Evolutionary conservation across 2,329 filamentous ascomycete species (phyloP), one percentile per base, ranked within the genome.

Genomic region (Pseudocercospora cruenta): DNA sequence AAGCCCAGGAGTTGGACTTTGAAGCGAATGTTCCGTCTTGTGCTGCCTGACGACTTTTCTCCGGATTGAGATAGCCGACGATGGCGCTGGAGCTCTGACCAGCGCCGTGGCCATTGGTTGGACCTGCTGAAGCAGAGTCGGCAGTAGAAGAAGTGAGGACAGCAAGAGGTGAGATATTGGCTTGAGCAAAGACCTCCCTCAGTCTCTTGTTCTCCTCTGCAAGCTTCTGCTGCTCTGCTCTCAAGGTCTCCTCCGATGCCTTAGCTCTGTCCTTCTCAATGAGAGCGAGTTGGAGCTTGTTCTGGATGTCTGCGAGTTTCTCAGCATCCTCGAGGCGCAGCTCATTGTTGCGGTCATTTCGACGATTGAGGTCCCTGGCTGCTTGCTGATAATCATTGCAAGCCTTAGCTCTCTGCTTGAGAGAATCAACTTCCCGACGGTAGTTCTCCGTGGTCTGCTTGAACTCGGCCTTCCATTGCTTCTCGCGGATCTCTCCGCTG

Each of bases 361-460:
- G 24, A 47, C 55, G 58, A 8, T 21, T 55, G 14, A 66, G 28
- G 16, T 19, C 16, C 21, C 43, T 45, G 3, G 14, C 24, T 1
- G n/a, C 2, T 3, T 57, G 60, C 49, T 63, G 64, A 12, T 3
- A 36, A 16, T 10, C 10, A n/a, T 63, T 60, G 14, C 66, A 58
- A 1, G 59, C 45, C 3, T 49, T 7, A 10, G 60, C 60, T 24
- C 47, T 54, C n/a, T 67, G 33, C 8, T 67, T 59, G n/a, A 49
- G 58, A 9, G 63, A 59, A 7, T 26, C 16, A 16, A 53, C 43
- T 24, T 57, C 57, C 5, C 58, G 19, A 10, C 58, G 16, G 54
- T 62, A 60, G 12, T 65, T 62, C 26, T 62, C 54, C 12, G 58
- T 51, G 43, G 62, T 58, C 28, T 62, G 45, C 21, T 67, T 58